phyloP scores from a whole-genome alignment of 805 yeast genomes.

The Wilhelminamyces savonicus region DNA sequence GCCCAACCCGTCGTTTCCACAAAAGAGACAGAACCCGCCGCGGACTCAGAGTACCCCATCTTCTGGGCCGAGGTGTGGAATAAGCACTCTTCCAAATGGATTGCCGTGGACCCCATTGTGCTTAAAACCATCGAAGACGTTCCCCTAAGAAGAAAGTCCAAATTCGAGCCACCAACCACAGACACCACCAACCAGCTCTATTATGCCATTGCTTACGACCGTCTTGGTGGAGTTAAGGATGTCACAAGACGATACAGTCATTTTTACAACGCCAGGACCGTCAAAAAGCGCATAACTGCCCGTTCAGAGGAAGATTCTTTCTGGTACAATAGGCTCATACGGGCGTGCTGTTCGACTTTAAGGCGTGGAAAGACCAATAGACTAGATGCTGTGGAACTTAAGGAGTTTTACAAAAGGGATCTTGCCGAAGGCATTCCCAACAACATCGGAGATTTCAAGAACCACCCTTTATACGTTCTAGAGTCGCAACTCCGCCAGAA shows the following conservation, averaged over 20 bases:
- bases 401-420: constrained; percentile 57
- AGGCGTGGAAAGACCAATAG: constrained; percentile 14
- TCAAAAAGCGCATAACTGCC: constrained; percentile 62
- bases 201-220: constrained; percentile 76
- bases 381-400: constrained; percentile 50
- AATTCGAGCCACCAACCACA: constrained; percentile 66
- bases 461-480: constrained; percentile 81
- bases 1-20: too few relatives aligned
- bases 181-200: constrained; percentile 54
- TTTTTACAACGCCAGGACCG: constrained; percentile 63
- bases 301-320: constrained; percentile 45
- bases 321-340: constrained; percentile 56
- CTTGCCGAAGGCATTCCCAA: constrained; percentile 83
- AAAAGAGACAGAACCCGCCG: not conserved
- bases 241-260: constrained; percentile 79
- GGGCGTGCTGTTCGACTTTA: constrained; percentile 17
- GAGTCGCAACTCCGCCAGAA: constrained; percentile 68
- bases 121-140: constrained; percentile 58
- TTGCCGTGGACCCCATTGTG: constrained; percentile 79
- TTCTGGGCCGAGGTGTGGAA: constrained; percentile 98
- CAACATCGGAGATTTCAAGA: constrained; percentile 71
- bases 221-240: constrained; percentile 61
- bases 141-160: constrained; percentile 43
- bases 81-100: constrained; percentile 61
- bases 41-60: constrained; percentile 49